These are phyloP conservation scores for Barnettozyma sucrosica DNA, from an alignment of 805 yeast genomes.

Conservation along the genomic window DNA sequence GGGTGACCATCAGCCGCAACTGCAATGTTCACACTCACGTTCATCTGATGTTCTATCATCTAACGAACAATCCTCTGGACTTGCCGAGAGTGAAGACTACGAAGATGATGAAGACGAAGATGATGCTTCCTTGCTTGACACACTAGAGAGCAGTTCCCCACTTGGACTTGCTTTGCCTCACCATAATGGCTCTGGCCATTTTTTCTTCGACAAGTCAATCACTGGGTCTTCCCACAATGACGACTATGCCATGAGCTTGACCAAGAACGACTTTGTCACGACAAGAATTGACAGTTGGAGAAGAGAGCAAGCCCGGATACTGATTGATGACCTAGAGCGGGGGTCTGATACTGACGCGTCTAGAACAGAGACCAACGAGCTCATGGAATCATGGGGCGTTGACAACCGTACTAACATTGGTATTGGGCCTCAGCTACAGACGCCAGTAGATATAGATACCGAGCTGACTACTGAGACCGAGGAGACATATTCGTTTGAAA, in stretches of 20 bases:
- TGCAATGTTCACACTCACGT: too few species aligned
- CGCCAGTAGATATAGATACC: neutral
- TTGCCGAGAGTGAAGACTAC: slow-evolving; percentile 6
- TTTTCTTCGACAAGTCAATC: slow-evolving; percentile 2
- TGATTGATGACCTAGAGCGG: slow-evolving; percentile 19
- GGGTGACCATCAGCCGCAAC: neutral
- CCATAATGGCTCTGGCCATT: slow-evolving; percentile 15
- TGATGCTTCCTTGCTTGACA: slow-evolving; percentile 24
- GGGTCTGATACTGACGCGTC: slow-evolving; percentile 10
- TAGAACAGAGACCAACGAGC: slow-evolving; percentile 14
- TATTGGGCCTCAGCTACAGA: neutral
- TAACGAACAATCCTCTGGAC: slow-evolving; percentile 4
- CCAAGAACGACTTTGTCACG: slow-evolving; percentile 19
- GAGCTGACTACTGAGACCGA: slow-evolving; percentile 6
- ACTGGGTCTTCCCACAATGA: neutral
- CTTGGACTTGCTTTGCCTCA: slow-evolving; percentile 16
- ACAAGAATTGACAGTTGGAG: slow-evolving; percentile 26
- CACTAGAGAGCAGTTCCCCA: slow-evolving; percentile 15
- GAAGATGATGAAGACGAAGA: slow-evolving; percentile 21
- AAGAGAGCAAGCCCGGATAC: slow-evolving; percentile 22
- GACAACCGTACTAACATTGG: slow-evolving; percentile 18
- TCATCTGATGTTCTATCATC: slow-evolving; percentile 17
- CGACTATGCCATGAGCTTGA: slow-evolving; percentile 9
- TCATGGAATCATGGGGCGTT: slow-evolving; percentile 31
- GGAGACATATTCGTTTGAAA: neutral